These are phyloP conservation scores for Candida ficus DNA, from an alignment of 805 yeast species.

Conservation along the genomic window DNA sequence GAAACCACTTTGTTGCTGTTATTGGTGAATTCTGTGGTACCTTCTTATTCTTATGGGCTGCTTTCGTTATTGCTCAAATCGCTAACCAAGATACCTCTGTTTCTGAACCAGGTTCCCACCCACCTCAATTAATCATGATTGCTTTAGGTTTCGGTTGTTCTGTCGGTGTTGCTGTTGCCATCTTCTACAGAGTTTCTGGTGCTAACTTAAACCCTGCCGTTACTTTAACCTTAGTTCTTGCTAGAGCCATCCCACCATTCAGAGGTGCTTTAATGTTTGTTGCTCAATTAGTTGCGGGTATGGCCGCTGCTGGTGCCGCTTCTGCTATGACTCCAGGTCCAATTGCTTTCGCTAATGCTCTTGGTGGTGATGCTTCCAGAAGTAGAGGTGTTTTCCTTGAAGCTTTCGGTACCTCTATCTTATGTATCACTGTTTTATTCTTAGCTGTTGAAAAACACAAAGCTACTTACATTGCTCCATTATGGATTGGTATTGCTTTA, in stretches of 20 bases:
- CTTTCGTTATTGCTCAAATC: constrained; percentile 76
- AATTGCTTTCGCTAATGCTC: constrained; percentile 61
- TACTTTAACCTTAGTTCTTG: constrained; percentile 64
- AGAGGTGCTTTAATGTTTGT: constrained; percentile 63
- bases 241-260: constrained; percentile 67
- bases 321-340: constrained; percentile 81
- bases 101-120: constrained; percentile 42
- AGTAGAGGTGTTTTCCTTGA: constrained; percentile 77
- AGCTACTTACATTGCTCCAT: constrained; percentile 75
- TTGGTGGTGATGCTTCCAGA: constrained; percentile 69
- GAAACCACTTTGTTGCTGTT: constrained; percentile 64
- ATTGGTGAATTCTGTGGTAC: constrained; percentile 85
- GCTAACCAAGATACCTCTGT: constrained; percentile 56
- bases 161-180: constrained; percentile 66
- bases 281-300: constrained; percentile 76
- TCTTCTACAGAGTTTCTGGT: constrained; percentile 74
- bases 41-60: constrained; percentile 76
- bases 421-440: constrained; percentile 74
- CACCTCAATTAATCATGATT: constrained; percentile 71
- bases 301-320: constrained; percentile 91
- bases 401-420: constrained; percentile 69
- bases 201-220: constrained; percentile 92
- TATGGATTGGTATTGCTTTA: constrained; percentile 76
- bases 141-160: constrained; percentile 84
- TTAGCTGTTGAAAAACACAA: constrained; percentile 79